Conservation (phyloP, 225 moss, liverwort and hornwort species). For the Neckera pumila region DNA sequence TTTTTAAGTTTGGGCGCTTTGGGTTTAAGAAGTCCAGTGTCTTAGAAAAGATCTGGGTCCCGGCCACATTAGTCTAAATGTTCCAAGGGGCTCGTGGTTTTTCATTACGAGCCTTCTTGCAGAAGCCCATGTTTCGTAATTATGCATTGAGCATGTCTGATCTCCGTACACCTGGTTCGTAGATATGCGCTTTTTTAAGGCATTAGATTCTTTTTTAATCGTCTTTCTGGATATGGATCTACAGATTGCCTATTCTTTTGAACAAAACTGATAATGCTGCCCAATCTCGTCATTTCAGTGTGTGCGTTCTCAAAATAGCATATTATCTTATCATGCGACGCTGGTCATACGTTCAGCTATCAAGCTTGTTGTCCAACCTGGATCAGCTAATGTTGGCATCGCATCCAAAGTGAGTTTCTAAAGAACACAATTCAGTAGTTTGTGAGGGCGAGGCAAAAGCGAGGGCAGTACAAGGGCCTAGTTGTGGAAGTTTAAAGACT, state of each 20-base stretch:
- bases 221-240: neutral
- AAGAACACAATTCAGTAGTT: neutral
- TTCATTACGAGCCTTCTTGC: neutral
- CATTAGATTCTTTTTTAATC: neutral
- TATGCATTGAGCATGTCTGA: neutral
- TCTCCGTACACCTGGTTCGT: neutral
- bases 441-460: neutral
- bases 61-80: neutral
- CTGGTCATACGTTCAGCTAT: conserved; percentile 76
- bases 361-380: conserved; percentile 48
- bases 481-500: neutral
- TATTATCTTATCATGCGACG: conserved; percentile 74
- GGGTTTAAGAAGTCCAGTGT: neutral
- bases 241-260: neutral
- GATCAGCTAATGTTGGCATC: conserved; percentile 29
- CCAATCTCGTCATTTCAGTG: conserved; percentile 47
- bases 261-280: conserved; percentile 1
- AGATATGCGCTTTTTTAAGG: neutral
- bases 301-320: conserved; percentile 68
- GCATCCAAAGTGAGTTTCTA: conserved; percentile 45
- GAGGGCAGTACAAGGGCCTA: neutral
- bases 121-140: neutral
- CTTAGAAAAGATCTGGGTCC: neutral
- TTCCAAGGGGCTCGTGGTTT: neutral
- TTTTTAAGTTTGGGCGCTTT: neutral